Evolutionary conservation across 768 basidiomycete species (phyloP).

Genomic region (Sistotremastrum suecicum): DNA sequence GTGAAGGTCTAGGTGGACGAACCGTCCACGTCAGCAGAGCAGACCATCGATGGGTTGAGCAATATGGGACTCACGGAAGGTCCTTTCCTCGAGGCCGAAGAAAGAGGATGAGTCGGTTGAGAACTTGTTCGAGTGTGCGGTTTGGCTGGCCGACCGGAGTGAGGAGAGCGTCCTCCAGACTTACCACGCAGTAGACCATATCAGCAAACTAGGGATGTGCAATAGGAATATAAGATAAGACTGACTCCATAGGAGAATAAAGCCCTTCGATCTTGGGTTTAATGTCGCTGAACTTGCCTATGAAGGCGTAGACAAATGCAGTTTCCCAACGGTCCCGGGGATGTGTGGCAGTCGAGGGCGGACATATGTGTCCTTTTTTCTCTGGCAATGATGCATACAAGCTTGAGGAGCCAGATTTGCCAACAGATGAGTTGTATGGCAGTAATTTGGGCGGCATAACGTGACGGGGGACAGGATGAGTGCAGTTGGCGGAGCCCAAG

Average conservation of each 20-base stretch:
- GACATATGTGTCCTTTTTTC: constrained; percentile 39
- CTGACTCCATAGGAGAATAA: constrained; percentile 75
- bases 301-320: constrained; percentile 73
- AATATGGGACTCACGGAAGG: not conserved
- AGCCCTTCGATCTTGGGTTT: constrained; percentile 65
- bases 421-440: constrained; percentile 20
- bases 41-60: no score
- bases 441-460: constrained; percentile 12
- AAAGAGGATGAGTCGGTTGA: constrained; percentile 66
- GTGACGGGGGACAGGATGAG: constrained; percentile 2
- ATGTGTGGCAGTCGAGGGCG: constrained; percentile 49
- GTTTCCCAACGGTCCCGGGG: constrained; percentile 80
- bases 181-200: constrained; percentile 17
- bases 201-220: constrained; percentile 11
- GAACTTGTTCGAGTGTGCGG: constrained; percentile 56
- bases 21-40: no score
- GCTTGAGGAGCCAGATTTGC: constrained; percentile 22
- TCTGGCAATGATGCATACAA: constrained; percentile 18
- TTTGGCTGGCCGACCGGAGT: constrained; percentile 44
- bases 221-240: constrained; percentile 14
- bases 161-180: constrained; percentile 70
- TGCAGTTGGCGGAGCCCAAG: constrained; percentile 1
- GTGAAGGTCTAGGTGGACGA: no score
- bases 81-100: constrained; percentile 42
- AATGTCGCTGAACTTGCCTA: constrained; percentile 68